A percentile compares a stretch with the other conserved stretches of the same genome.
phyloP scores from a whole-genome alignment of 257 asterid genomes.

The Echites panduratus region DNA sequence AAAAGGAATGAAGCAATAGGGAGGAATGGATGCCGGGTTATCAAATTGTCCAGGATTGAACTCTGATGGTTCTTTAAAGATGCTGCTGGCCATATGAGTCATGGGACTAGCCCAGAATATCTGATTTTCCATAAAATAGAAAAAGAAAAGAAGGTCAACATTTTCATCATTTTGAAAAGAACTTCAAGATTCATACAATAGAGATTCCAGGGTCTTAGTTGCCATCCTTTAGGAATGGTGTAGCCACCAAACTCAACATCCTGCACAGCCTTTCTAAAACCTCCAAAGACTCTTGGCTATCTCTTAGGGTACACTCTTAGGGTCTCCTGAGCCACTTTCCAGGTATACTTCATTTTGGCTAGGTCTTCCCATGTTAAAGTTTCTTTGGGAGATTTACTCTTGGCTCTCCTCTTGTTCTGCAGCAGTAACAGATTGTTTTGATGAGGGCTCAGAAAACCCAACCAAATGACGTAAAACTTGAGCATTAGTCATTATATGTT shows the following conservation, averaged over 20 bases:
- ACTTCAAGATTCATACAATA: not conserved
- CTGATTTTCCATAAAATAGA: slow-evolving; percentile 19
- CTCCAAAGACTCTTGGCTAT: slow-evolving; percentile 67
- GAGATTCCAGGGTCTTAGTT: slow-evolving; percentile 35
- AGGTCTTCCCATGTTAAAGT: slow-evolving; percentile 66
- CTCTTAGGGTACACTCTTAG: slow-evolving; percentile 51
- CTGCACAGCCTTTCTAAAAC: slow-evolving; percentile 48
- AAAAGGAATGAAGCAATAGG: slow-evolving; percentile 57
- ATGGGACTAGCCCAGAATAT: slow-evolving; percentile 53
- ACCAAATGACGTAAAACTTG: not conserved
- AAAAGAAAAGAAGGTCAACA: not conserved
- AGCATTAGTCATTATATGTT: too few species aligned
- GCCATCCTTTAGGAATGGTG: slow-evolving; percentile 77
- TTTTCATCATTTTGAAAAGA: not conserved
- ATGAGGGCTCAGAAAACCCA: not conserved
- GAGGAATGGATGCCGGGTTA: slow-evolving; percentile 41
- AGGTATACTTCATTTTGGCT: slow-evolving; percentile 58
- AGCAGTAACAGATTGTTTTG: not conserved
- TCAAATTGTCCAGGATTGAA: slow-evolving; percentile 56
- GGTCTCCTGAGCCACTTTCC: slow-evolving; percentile 76
- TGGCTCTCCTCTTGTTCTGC: slow-evolving; percentile 58
- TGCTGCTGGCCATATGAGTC: slow-evolving; percentile 57
- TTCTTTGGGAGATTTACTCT: slow-evolving; percentile 31
- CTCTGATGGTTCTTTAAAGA: slow-evolving; percentile 51
- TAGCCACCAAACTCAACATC: slow-evolving; percentile 57